Evolutionary conservation across 495 filamentous ascomycete species (phyloP).

Genomic region (Pseudomonodictys pantanalensis): DNA sequence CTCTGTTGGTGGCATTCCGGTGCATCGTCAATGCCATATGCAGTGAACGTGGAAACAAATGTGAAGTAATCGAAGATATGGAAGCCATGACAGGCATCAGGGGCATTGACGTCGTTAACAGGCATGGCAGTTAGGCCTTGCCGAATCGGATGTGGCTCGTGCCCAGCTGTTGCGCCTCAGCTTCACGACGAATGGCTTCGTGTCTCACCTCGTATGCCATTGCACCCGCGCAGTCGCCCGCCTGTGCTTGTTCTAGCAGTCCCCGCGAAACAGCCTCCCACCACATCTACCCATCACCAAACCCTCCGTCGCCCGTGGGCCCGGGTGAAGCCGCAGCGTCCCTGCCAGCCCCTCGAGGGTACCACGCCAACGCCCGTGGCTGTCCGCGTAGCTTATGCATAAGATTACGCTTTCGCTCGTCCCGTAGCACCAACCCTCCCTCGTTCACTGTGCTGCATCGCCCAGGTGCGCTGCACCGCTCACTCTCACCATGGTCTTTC

Average conservation of each 20-base stretch:
- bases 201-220: constrained; percentile 14
- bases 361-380: constrained; percentile 18
- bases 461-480: constrained; percentile 16
- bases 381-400: constrained; percentile 26
- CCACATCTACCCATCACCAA: not conserved
- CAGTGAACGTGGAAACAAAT: no score
- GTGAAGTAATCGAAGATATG: no score
- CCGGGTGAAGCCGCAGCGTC: not conserved
- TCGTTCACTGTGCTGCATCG: not conserved
- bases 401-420: constrained; percentile 16
- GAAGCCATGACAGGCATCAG: no score
- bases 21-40: no score
- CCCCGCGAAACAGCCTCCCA: no score
- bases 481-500: constrained; percentile 62
- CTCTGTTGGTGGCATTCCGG: no score
- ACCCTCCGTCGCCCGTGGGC: not conserved
- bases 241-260: constrained; percentile 1
- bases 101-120: no score
- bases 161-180: no score
- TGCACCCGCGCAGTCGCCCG: constrained; percentile 3
- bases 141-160: no score
- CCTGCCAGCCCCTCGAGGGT: constrained; percentile 7
- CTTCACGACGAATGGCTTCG: constrained; percentile 5
- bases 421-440: constrained; percentile 5
- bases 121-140: no score